phyloP scores from a whole-genome alignment of 306 rosid genomes.

The Cercis canadensis region DNA sequence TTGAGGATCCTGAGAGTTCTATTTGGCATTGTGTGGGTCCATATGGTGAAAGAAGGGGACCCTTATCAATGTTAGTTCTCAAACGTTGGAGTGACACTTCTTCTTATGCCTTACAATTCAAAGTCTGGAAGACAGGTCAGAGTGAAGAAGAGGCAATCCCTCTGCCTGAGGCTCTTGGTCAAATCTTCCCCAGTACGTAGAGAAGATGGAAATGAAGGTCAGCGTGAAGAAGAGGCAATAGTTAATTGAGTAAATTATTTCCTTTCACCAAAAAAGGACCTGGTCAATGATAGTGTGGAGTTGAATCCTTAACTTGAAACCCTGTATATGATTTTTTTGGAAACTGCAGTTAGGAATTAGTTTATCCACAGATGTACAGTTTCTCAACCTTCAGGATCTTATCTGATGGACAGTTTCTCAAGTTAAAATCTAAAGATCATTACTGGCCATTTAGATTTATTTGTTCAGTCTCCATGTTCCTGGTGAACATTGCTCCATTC shows the following conservation, averaged over 20 bases:
- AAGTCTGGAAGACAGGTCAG: conserved; percentile 72
- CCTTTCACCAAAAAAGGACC: not conserved
- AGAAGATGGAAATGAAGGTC: not conserved
- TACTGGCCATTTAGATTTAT: too few species aligned
- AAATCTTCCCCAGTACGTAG: conserved; percentile 10
- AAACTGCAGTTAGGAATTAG: too few species aligned
- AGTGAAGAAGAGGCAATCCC: conserved; percentile 57
- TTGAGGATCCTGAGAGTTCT: conserved; percentile 42
- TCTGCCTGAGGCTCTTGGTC: conserved; percentile 56
- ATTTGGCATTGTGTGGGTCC: conserved; percentile 58
- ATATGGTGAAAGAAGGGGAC: conserved; percentile 57
- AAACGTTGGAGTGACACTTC: conserved; percentile 53
- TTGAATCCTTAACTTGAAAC: not conserved
- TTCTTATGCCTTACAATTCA: conserved; percentile 40
- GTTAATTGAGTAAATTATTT: not conserved
- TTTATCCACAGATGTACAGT: too few species aligned
- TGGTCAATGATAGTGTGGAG: conserved; percentile 7
- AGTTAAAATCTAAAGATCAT: too few species aligned
- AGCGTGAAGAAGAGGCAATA: too few species aligned
- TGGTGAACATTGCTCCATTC: too few species aligned
- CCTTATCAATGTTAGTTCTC: conserved; percentile 54
- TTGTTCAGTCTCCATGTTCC: too few species aligned
- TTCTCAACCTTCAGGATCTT: too few species aligned
- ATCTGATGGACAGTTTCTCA: too few species aligned
- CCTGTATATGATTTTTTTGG: conserved; percentile 12